Conservation (phyloP, 331 rosid species). For the Rosa hybrid region DNA sequence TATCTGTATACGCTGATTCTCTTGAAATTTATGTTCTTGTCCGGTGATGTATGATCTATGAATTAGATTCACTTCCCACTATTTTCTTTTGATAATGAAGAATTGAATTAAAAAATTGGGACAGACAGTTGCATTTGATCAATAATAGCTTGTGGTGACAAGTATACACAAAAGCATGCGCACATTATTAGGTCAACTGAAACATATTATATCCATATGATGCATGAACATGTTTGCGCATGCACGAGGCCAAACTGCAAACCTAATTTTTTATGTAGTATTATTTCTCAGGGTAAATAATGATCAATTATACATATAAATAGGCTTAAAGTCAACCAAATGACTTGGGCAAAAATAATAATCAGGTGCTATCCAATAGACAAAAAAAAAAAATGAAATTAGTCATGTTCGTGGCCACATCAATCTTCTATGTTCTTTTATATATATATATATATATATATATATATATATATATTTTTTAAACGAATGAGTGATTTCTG, state of each 20-base stretch:
- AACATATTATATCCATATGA: background rate
- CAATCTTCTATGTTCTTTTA: background rate
- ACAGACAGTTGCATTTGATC: background rate
- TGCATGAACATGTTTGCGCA: background rate
- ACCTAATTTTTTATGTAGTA: background rate
- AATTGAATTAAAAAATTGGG: too few species aligned
- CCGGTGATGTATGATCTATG: too few species aligned
- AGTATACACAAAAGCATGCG: slow-evolving; percentile 7
- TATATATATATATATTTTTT: background rate
- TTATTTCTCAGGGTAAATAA: background rate
- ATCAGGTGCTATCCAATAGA: background rate
- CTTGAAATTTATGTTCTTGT: too few species aligned
- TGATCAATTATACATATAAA: background rate
- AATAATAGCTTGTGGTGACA: background rate
- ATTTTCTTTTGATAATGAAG: too few species aligned
- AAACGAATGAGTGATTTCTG: background rate
- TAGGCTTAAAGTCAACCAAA: background rate
- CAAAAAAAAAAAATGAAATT: background rate
- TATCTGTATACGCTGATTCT: too few species aligned
- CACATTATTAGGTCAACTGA: background rate
- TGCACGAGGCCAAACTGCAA: background rate
- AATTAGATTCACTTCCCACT: too few species aligned
- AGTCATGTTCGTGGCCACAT: slow-evolving; percentile 1
- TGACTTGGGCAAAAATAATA: background rate
- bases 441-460: too few species aligned